Evolutionary conservation across 106 monocot genomes (phyloP).

Genomic region (Dioscorea dumetorum): DNA sequence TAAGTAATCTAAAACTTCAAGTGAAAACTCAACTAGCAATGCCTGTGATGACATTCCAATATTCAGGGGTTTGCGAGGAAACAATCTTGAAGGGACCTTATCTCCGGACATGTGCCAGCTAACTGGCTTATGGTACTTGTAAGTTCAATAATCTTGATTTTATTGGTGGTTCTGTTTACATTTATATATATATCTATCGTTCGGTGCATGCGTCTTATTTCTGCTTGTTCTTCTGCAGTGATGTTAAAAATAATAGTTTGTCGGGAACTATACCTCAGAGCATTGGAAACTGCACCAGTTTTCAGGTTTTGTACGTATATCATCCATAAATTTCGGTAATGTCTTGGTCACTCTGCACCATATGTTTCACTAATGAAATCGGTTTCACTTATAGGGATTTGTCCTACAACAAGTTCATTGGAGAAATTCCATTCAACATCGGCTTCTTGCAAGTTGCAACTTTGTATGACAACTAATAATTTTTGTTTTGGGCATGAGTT

Average conservation of each 20-base stretch:
- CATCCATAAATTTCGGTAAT: background rate
- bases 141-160: constrained; percentile 13
- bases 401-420: constrained; percentile 76
- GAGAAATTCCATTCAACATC: constrained; percentile 94
- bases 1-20: constrained; percentile 17
- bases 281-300: constrained; percentile 94
- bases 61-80: constrained; percentile 68
- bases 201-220: background rate
- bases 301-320: constrained; percentile 92
- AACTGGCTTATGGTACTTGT: constrained; percentile 96
- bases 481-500: background rate
- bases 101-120: constrained; percentile 93
- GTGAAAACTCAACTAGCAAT: background rate
- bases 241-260: constrained; percentile 94
- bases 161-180: background rate
- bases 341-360: background rate
- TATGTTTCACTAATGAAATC: background rate
- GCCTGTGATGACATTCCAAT: background rate
- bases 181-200: background rate
- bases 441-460: constrained; percentile 97
- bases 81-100: constrained; percentile 70
- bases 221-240: constrained; percentile 31
- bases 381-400: constrained; percentile 53
- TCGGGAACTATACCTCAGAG: constrained; percentile 74
- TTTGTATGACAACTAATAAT: constrained; percentile 32